Evolutionary conservation across 148 eudicot genomes (phyloP).

Genomic region (Vaccinium vitisidaea): DNA sequence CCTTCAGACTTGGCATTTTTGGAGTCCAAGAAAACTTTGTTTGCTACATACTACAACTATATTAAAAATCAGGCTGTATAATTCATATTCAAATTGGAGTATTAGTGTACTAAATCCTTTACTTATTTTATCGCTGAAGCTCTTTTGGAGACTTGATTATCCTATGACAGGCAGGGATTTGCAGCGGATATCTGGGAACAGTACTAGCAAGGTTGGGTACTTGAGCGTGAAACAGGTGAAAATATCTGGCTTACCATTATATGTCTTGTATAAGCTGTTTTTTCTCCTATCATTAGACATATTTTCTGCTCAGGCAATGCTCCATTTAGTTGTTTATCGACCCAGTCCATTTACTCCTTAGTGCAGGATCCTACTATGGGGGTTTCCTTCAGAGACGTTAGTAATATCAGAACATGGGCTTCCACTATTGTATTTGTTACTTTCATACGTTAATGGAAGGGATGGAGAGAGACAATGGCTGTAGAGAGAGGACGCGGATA

Average conservation of each 20-base stretch:
- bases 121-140: constrained; percentile 14
- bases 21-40: not conserved
- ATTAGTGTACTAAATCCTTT: not conserved
- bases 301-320: not conserved
- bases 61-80: not conserved
- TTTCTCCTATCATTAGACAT: not conserved
- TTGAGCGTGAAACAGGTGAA: constrained; percentile 70
- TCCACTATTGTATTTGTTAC: not conserved
- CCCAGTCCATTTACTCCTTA: not conserved
- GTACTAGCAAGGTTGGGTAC: constrained; percentile 68
- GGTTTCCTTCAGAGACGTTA: not conserved
- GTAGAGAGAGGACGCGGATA: not conserved
- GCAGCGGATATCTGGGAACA: constrained; percentile 85
- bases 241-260: constrained; percentile 17
- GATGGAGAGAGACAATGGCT: not conserved
- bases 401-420: not conserved
- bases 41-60: not conserved
- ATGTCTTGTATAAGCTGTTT: constrained; percentile 1
- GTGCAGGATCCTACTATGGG: not conserved
- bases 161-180: constrained; percentile 85
- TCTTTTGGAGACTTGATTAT: constrained; percentile 50
- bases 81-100: not conserved
- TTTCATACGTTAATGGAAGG: not conserved
- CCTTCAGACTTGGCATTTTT: no score
- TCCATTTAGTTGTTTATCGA: not conserved